phyloP scores from a whole-genome alignment of 1,284 basidiomycete genomes.

The Inonotus hispidus region DNA sequence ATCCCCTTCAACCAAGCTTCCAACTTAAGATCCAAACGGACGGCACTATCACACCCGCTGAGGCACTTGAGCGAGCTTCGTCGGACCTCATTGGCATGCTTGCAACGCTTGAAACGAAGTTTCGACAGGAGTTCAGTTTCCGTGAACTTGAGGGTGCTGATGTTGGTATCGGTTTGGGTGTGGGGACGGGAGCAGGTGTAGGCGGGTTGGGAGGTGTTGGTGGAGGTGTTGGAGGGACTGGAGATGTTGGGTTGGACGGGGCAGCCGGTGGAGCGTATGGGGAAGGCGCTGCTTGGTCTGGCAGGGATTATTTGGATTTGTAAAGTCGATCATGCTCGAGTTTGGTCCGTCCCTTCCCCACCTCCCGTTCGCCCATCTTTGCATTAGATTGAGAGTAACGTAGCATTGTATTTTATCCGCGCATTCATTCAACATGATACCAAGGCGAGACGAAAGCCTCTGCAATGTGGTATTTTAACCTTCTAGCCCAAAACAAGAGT shows the following conservation, averaged over 20 bases:
- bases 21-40: slow-evolving; percentile 95
- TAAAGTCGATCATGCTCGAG: slow-evolving; percentile 26
- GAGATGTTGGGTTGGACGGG: slow-evolving; percentile 27
- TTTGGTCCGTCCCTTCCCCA: neutral
- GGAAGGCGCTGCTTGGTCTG: slow-evolving; percentile 24
- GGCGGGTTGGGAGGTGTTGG: neutral
- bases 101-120: slow-evolving; percentile 60
- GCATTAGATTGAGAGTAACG: neutral
- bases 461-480: neutral
- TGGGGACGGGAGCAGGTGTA: slow-evolving; percentile 25
- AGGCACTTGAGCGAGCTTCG: slow-evolving; percentile 81
- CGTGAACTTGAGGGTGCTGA: slow-evolving; percentile 57
- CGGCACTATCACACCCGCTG: slow-evolving; percentile 78
- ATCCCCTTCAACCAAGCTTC: slow-evolving; percentile 93
- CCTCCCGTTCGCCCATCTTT: neutral
- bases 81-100: slow-evolving; percentile 78
- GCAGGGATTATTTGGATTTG: slow-evolving; percentile 66
- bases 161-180: slow-evolving; percentile 27
- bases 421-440: neutral
- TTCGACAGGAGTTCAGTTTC: slow-evolving; percentile 72
- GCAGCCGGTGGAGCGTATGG: slow-evolving; percentile 11
- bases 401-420: slow-evolving; percentile 7
- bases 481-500: neutral
- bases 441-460: no score
- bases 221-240: neutral